Evolutionary conservation across 768 basidiomycete genomes (phyloP), one percentile per base, ranked within the genome.

Genomic region (Pleurotus platypus): DNA sequence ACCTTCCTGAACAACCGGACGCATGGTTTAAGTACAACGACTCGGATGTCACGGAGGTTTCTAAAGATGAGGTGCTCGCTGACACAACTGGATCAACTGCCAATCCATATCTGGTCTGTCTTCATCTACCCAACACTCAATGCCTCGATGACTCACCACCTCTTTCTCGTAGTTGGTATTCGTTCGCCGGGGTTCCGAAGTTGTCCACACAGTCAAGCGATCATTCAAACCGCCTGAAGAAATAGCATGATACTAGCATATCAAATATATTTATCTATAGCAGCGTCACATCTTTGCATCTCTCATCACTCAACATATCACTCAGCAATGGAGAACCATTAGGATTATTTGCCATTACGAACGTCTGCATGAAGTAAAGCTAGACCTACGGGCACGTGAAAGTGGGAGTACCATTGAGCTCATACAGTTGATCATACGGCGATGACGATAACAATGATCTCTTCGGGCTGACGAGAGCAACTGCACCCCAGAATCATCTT

Each of bases 1-100:
- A 93, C 68, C 76, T 97, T 12, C 95, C 94, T 1, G 82, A 84
- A 48, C 72, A 84, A 20, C 86, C 87, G 9, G 89, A 97, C 57
- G 78, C 81, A 45, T 98, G 94, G 92, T 93, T 94, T 81, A 96
- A 96, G 73, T 94, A 96, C 74, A 98, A 98, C 67, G 95, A 98
- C 67, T 92, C 92, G 38, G 85, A 83, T 58, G 92, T 98, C 7
- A 79, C 84, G 3, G 78, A 84, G 24, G 90, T 93, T 0, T 71
- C 79, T 7, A 89, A 90, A 64, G 84, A 84, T 6, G 94, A 97
- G 64, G 89, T 98, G 2, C 76, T 97, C 53, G 86, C 85, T 26
- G 92, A 97, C 73, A 90, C 93, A 37, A 92, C 91, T n/a, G 91
- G 90, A 18, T 87, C 83, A 15, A 92, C 85, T 37, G 92, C 90